A percentile compares a stretch with the other conserved stretches of the same genome.
phyloP scores from a whole-genome alignment of 805 yeast genomes.

The Candida suzukii region DNA sequence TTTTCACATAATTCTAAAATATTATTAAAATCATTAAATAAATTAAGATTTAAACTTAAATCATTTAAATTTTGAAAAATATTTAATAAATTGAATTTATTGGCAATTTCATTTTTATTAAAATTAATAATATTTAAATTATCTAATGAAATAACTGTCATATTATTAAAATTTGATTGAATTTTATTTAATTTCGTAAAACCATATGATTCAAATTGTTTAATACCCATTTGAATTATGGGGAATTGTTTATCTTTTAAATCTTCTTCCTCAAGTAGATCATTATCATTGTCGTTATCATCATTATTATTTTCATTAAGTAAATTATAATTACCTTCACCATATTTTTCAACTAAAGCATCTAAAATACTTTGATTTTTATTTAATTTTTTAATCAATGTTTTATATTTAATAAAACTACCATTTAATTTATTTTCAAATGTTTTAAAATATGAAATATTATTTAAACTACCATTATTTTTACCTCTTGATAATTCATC shows the following conservation, averaged over 20 bases:
- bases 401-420: conserved; percentile 53
- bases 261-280: conserved; percentile 7
- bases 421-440: conserved; percentile 38
- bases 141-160: conserved; percentile 46
- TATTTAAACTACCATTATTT: conserved; percentile 56
- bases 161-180: conserved; percentile 37
- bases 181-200: conserved; percentile 46
- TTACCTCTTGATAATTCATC: conserved; percentile 66
- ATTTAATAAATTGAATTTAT: conserved; percentile 2
- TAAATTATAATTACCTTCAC: conserved; percentile 20
- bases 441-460: conserved; percentile 45
- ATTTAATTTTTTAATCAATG: conserved; percentile 27
- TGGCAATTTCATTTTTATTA: no score
- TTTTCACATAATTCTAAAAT: conserved; percentile 30
- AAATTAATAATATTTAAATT: conserved; percentile 29
- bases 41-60: conserved; percentile 57
- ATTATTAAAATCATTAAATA: conserved; percentile 35
- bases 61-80: conserved; percentile 19
- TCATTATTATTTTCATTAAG: not conserved
- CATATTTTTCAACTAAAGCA: conserved; percentile 47
- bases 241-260: conserved; percentile 8
- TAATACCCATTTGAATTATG: conserved; percentile 43
- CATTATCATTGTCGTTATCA: not conserved
- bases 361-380: conserved; percentile 27
- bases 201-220: conserved; percentile 57